phyloP scores from a whole-genome alignment of 106 monocot species.

The Apostasia shenzhenica region DNA sequence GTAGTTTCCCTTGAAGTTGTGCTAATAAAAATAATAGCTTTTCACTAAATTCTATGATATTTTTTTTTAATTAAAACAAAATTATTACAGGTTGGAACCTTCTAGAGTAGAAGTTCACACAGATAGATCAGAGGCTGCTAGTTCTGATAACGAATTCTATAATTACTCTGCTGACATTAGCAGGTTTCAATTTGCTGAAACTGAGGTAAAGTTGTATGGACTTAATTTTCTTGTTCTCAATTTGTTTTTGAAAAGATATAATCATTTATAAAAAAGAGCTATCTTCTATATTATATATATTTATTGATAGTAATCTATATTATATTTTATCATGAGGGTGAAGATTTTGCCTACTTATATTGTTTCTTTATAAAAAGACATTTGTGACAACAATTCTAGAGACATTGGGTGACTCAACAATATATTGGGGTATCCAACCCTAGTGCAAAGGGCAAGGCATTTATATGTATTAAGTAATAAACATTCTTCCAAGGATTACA shows the following conservation, averaged over 20 bases:
- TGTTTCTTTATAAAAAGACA: too few species aligned
- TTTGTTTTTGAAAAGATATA: not conserved
- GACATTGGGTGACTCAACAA: too few species aligned
- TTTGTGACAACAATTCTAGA: too few species aligned
- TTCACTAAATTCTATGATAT: not conserved
- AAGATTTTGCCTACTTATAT: not conserved
- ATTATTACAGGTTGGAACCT: conserved; percentile 21
- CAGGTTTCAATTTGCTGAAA: conserved; percentile 24
- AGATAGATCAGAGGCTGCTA: conserved; percentile 9
- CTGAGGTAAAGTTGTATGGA: conserved; percentile 37
- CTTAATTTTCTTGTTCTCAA: conserved; percentile 9
- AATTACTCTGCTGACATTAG: conserved; percentile 15
- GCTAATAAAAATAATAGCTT: not conserved
- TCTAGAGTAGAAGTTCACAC: conserved; percentile 18
- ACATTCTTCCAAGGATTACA: too few species aligned
- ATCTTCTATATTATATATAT: too few species aligned
- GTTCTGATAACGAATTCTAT: conserved; percentile 13
- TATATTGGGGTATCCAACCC: too few species aligned
- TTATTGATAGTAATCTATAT: too few species aligned
- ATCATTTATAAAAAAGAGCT: not conserved
- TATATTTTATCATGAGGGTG: too few species aligned
- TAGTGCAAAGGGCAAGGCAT: too few species aligned
- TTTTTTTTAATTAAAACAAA: conserved; percentile 3
- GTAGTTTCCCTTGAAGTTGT: not conserved
- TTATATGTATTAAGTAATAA: too few species aligned